Evolutionary conservation across 1,284 basidiomycete species (phyloP), one percentile per base, ranked within the genome.

Genomic region (Trichosporon inkin): DNA sequence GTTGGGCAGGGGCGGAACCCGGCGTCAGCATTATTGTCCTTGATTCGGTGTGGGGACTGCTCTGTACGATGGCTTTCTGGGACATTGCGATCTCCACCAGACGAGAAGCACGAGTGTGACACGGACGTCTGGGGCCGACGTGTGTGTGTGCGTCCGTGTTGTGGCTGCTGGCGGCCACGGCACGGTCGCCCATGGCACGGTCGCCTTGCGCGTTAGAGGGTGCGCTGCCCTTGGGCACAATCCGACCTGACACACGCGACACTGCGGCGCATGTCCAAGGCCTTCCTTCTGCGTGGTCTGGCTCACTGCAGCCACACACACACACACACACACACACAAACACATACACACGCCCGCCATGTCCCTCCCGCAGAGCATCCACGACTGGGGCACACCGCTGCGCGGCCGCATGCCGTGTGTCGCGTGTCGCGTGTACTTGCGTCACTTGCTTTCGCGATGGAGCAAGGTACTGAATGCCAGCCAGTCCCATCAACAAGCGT

Each of bases 51-150:
- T 7, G 6, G 11, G 20, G 20, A 14, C 24, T 38, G 36, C 22
- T 11, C 41, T 47, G 24, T 7, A 49, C 44, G 19, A n/a, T 28
- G 44, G 44, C 44, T 6, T 49, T 32, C 44, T 28, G 22, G 24
- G 8, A 28, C 44, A 24, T 22, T 32, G 22, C 24, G 44, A 32
- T 28, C 28, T 32, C 28, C 5, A n/a, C 22, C 24, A 19, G 22
- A 16, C 44, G 19, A 49, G 44, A 49, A 49, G 44, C 44, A 49
- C 28, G 44, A 22, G 40, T 22, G 24, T 49, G 44, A 49, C 44
- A 49, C 44, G 28, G 44, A 49, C 44, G 16, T 49, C 44, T 49
- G 44, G 24, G 24, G 28, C 24, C 24, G 19, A 16, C 44, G 44
- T 49, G 22, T 5, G 28, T 49, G 44, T 28, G 22, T n/a, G 28